Percentiles rank a stretch among this genome's conserved stretches.
These are phyloP conservation scores for Claviceps sp. DNA, from an alignment of 2,329 filamentous ascomycete species.

Conservation along the genomic window DNA sequence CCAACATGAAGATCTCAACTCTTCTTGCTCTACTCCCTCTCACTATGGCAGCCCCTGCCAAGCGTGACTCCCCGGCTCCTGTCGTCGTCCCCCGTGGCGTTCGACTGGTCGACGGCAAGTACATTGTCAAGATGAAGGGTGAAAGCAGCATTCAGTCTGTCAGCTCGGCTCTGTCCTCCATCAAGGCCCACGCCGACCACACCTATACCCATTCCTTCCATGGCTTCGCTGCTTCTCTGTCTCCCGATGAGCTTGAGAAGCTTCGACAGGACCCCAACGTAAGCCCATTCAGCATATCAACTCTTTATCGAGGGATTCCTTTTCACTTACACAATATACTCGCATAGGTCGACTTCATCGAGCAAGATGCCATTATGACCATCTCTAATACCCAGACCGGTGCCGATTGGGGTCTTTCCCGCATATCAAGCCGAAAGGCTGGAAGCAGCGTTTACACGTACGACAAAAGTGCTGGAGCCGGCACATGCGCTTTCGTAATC, in stretches of 20 bases:
- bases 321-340: not conserved
- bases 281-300: not conserved
- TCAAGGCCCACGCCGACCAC: conserved; percentile 20
- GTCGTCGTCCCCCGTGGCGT: conserved; percentile 19
- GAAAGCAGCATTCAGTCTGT: conserved; percentile 12
- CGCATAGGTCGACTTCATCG: conserved; percentile 21
- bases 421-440: conserved; percentile 21
- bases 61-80: conserved; percentile 21
- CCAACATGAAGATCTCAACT: conserved; percentile 17
- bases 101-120: conserved; percentile 21
- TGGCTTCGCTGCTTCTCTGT: conserved; percentile 17
- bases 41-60: conserved; percentile 18
- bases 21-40: conserved; percentile 21
- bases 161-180: conserved; percentile 12
- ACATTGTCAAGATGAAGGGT: conserved; percentile 24
- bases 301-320: not conserved
- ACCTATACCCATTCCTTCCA: conserved; percentile 15
- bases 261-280: conserved; percentile 16
- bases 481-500: conserved; percentile 30
- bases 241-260: conserved; percentile 12
- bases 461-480: conserved; percentile 23
- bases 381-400: conserved; percentile 32
- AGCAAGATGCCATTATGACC: conserved; percentile 31
- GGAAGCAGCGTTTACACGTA: conserved; percentile 21
- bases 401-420: conserved; percentile 27